Evolutionary conservation across 305 asterid species (phyloP).

Genomic region (Solanum chacoense): DNA sequence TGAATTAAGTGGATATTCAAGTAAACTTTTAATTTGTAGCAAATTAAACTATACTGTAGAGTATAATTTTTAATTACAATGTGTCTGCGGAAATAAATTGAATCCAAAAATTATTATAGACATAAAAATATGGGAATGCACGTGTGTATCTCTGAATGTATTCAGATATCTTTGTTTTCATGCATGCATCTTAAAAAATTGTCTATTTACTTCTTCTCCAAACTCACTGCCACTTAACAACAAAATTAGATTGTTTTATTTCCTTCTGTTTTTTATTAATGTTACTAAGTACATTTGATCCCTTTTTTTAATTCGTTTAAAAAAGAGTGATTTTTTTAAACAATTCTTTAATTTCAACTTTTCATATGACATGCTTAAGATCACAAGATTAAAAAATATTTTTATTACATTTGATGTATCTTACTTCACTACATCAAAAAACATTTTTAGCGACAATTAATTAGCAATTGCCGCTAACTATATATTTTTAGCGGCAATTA

Average conservation of each 20-base stretch:
- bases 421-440: too few species aligned
- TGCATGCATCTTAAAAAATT: not conserved
- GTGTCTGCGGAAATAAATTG: not conserved
- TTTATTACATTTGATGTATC: not conserved
- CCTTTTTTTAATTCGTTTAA: too few species aligned
- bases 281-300: not conserved
- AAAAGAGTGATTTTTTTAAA: not conserved
- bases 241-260: not conserved
- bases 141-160: conserved; percentile 18
- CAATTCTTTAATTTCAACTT: too few species aligned
- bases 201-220: not conserved
- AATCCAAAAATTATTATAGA: conserved; percentile 12
- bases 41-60: not conserved
- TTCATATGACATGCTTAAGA: not conserved
- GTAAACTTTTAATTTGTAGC: not conserved
- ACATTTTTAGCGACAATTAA: too few species aligned
- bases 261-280: not conserved
- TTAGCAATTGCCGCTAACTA: too few species aligned
- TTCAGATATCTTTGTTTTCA: not conserved
- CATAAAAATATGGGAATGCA: conserved; percentile 30
- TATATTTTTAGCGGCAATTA: too few species aligned
- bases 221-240: not conserved
- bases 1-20: not conserved
- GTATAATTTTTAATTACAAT: not conserved
- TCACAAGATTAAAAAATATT: fast-evolving